These are phyloP conservation scores for Myriosclerotinia duriaeana DNA, from an alignment of 2,329 filamentous ascomycete genomes.

Conservation along the genomic window DNA sequence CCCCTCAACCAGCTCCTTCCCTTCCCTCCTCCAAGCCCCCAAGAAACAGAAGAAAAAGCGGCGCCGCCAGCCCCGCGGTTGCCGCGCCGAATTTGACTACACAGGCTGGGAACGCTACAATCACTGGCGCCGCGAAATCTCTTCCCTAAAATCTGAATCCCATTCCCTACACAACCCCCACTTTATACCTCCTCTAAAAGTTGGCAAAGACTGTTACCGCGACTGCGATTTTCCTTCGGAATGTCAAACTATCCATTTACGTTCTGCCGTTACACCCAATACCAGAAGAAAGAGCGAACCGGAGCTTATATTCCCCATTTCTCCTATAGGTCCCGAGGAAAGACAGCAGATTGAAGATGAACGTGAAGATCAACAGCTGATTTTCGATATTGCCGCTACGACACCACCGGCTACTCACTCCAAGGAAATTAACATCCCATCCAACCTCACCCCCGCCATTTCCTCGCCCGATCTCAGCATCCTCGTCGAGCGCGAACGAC, in stretches of 20 bases:
- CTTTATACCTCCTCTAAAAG: slow-evolving; percentile 4
- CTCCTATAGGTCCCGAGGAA: slow-evolving; percentile 4
- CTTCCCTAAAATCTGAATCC: slow-evolving; percentile 10
- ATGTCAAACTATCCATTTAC: slow-evolving; percentile 13
- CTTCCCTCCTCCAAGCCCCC: neutral
- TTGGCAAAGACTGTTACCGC: slow-evolving; percentile 18
- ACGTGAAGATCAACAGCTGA: slow-evolving; percentile 17
- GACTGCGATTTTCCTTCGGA: slow-evolving; percentile 23
- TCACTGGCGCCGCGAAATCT: slow-evolving; percentile 15
- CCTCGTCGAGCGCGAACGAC: slow-evolving; percentile 10
- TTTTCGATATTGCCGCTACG: slow-evolving; percentile 20
- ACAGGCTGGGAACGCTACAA: slow-evolving; percentile 25
- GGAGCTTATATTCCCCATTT: slow-evolving; percentile 9
- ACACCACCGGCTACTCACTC: slow-evolving; percentile 6
- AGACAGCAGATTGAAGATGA: slow-evolving; percentile 6
- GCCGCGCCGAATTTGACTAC: slow-evolving; percentile 28
- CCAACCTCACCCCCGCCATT: neutral
- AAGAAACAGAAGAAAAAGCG: slow-evolving; percentile 18
- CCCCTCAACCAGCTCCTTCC: neutral
- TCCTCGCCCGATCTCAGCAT: neutral
- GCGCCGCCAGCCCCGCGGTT: slow-evolving; percentile 15
- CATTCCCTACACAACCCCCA: neutral
- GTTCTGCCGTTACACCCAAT: neutral
- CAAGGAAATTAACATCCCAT: neutral
- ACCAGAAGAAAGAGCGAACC: slow-evolving; percentile 11